Base-by-base conservation (phyloP, 345 rosid species). In the Ricinus communis region DNA sequence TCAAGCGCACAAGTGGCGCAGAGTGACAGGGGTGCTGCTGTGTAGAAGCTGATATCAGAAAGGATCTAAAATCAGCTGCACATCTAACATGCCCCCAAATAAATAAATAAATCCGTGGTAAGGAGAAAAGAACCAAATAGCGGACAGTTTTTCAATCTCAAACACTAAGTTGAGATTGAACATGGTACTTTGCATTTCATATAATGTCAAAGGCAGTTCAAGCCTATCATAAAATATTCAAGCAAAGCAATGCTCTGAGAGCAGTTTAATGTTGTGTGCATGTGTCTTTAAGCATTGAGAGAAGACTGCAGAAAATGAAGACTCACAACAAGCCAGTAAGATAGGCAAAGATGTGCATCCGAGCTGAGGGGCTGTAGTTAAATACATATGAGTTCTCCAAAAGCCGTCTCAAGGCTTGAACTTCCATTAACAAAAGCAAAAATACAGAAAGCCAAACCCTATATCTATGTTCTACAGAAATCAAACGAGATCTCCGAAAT, bases 401-500 rank as follows among this genome's bases (percentile, higher is more conserved):
- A 56, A 88, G 88, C 50, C 92, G 92, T 82, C 93, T 80, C 43
- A 85, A 33, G 33, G 87, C 88, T 74, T 93, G 98, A 14, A 74
- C 72, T 77, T 90, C 95, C 93, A 90, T 83, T 27, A 90, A 75
- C 63, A 85, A 21, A 33, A 88, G 94, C 68, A 88, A 82, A 71
- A 89, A 82, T 62, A 92, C 88, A 4, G 82, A 77, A 28, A 73
- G 65, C 96, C 94, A 85, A n/a, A 84, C 82, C 54, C 22, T 63
- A 33, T 73, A 76, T 72, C 79, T 78, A 45, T 82, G 76, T 80
- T 81, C 76, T 0, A 74, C 2, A 5, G 87, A 75, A 56, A 74
- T 69, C 76, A 82, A 24, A 65, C 21, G 85, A 3, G 82, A 75
- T 61, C 77, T 82, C 40, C 81, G 82, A 64, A 79, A 66, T 43